Evolutionary conservation across 2,329 filamentous ascomycete species (phyloP), one percentile per base, ranked within the genome.

Genomic region (Calonectria naviculata): DNA sequence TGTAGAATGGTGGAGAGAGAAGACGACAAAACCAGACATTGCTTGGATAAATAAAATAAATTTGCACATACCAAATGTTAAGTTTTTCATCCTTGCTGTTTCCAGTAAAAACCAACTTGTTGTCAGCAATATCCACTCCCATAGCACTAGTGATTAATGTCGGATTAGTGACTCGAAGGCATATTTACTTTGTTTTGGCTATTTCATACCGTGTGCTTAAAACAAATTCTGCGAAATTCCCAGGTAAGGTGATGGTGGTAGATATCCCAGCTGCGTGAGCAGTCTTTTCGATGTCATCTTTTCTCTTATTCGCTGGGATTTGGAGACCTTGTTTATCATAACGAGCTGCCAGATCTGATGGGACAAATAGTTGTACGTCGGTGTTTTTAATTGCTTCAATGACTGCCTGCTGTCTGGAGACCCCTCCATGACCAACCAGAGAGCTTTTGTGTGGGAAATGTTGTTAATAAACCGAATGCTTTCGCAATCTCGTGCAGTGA

Each of bases 221-320:
- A 36, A 60, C 49, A 6, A 63, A 69, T 21, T 69, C 67, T 5
- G 31, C 61, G 6, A 69, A 58, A 42, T 69, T 64, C 10, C 67
- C 67, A 1, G 67, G 24, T 17, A 64, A 15, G 13, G 65, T 42
- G 5, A 69, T 21, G 1, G 67, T 60, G 2, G n/a, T 64, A 1
- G 67, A 28, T 13, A 69, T 69, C 21, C 67, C 67, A 13, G 60
- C 58, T 49, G 17, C 41, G 2, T 64, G 44, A 13, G 67, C 67
- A 5, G 67, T 49, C 4, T 12, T 17, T 29, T 69, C 67, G 5
- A 69, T 49, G 7, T 69, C 49, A 15, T 46, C 2, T 21, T 69
- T 69, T 1, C 24, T 36, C 41, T 26, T 58, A 28, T 64, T 64
- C 10, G 60, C 67, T 2, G 41, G 60, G 34, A 69, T 46, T 17